Base-by-base conservation (phyloP, 148 eudicot genomes). In the Rhododendron vialii region DNA sequence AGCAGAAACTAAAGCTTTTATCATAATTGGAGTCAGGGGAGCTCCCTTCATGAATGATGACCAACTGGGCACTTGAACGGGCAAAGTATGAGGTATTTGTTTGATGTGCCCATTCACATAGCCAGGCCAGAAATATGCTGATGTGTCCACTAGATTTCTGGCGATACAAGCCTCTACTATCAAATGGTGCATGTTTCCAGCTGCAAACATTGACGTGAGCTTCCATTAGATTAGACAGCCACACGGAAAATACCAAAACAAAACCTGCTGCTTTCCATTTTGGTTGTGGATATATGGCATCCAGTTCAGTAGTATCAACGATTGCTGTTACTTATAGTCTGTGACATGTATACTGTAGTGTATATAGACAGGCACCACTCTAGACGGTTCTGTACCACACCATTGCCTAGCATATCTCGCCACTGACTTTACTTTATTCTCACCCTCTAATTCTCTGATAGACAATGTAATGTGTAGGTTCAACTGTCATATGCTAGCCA, bases 121-220 rank as follows among this genome's bases (percentile, higher is more conserved):
- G 78, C 98, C 98, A 8, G 98, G 96, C 99, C 99, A 96, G 86
- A 90, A 89, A 89, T 96, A 96, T 77, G 95, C 98, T 75, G 99
- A 94, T 41, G 94, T 93, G 88, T 96, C 99, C 90, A 96, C 87
- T 45, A 96, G 90, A 88, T 92, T 92, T 90, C 99, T 89, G 53
- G 98, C 93, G 76, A 96, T 92, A 89, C 99, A 96, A 82, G 99
- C 94, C 89, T 96, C 99, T 59, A 96, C 94, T 86, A 96, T 92
- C 88, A 96, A 91, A 91, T 96, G 99, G 67, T 89, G 93, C 92
- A 96, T 90, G 91, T 90, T 95, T 80, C 99, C 99, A 90, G 95
- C 99, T 96, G 97, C 95, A 91, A 85, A 24, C 28, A 45, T 67
- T 79, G 51, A 82, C 43, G 63, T 79, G 18, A 59, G 76, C 35